Base-by-base conservation (phyloP, 257 asterid genomes). In the Mentha longifolia region DNA sequence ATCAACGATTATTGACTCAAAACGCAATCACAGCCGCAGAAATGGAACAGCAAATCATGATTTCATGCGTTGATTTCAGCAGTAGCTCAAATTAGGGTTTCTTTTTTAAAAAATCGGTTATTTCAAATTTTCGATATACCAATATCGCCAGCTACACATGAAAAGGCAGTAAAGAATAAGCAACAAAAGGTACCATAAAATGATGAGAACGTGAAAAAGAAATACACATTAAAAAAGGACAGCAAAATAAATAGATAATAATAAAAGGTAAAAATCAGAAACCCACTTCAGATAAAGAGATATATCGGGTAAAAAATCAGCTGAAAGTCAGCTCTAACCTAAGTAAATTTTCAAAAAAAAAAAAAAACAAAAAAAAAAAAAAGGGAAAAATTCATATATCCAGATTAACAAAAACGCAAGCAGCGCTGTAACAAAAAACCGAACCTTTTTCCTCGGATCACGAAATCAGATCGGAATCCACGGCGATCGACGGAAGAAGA, bases 61-160 rank as follows among this genome's bases (percentile, higher is more conserved):
- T 68, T 69, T 43, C 5, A 45, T 46, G 58, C 63, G 12, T 39
- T 68, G 43, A 75, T 62, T 50, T 33, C 68, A 69, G 46, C 9
- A 28, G 31, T 3, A 74, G 37, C 61, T 62, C 37, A 33, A 79
- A 45, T 83, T 87, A 91, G 96, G 97, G 96, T 89, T 90, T 82
- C 28, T 20, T 37, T 25, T 52, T 37, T 67, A 39, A 37, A 54
- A 13, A 59, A 0, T 33, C 70, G 45, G 65, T 64, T 22, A 39
- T 65, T 63, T 61, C 59, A 22, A 22, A 22, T 22, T 22, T 22
- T 22, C 25, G 47, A 68, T 66, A 65, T 25, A 39, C 71, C 61
- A 67, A 55, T 75, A 52, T 25, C 70, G 33, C 74, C 60, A 64
- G 58, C 72, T 31, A 67, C 45, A 20, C 65, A 67, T 46, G 59